Evolutionary conservation across 2,329 filamentous ascomycete species (phyloP), one percentile per base, ranked within the genome.

Genomic region (Cladosporium sp.): DNA sequence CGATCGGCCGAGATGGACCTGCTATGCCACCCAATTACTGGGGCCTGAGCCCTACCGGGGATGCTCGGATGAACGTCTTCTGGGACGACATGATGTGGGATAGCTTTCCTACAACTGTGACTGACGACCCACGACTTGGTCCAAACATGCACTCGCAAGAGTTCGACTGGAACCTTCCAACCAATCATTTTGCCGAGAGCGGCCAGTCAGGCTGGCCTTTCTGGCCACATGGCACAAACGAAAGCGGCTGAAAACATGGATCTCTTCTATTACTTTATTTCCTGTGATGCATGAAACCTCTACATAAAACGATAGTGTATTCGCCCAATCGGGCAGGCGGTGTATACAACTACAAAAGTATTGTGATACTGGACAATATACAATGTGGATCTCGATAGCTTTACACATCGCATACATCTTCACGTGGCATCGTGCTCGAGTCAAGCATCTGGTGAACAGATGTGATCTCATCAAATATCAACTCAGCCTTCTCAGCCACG

Each of bases 31-130:
- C 54, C 17, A 56, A 45, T 19, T 56, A 56, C 22, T 65, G 62
- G 63, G 62, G 61, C 6, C 51, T 62, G 15, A 63, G 61, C 22
- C 64, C 64, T 4, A 55, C 59, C 39, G 61, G 60, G 20, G 64
- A 64, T 37, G 61, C 63, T 4, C 60, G 61, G 5, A 63, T 66
- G 60, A 61, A 61, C 20, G 59, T 60, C 11, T 64, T 66, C 58
- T 66, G 64, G 64, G 59, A 63, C 39, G 63, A 66, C 36, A 62
- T 65, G 50, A 62, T 66, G 63, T 66, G 64, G 64, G 64, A 64
- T 28, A 62, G 58, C 11, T 59, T 66, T 17, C 64, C 63, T 15
- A 39, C 56, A 6, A 30, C 47, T 15, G 43, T 58, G 55, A 51
- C 47, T 2, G 55, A 58, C 22, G 47, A 51, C 30, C 38, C 55